Percentiles rank a stretch among this genome's conserved stretches.
phyloP scores from a whole-genome alignment of 768 basidiomycete genomes.

The Phylloporus rhodoxanthus region DNA sequence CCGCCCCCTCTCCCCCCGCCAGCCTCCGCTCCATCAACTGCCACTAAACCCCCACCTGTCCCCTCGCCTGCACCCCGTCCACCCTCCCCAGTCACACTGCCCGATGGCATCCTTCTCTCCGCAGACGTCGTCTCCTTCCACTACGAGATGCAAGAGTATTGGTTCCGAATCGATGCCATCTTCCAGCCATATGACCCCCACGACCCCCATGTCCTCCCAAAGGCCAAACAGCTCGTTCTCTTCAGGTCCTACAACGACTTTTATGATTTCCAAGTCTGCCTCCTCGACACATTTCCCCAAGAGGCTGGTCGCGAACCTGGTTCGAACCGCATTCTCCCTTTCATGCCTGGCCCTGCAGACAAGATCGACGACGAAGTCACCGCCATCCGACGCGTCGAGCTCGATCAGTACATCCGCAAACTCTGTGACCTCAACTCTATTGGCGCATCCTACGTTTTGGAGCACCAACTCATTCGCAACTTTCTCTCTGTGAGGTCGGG shows the following conservation, averaged over 20 bases:
- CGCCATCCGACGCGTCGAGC: constrained; percentile 68
- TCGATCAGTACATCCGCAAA: constrained; percentile 82
- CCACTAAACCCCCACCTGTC: constrained; percentile 7
- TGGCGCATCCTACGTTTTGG: constrained; percentile 74
- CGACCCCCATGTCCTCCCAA: constrained; percentile 51
- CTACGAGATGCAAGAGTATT: constrained; percentile 91
- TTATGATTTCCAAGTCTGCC: constrained; percentile 90
- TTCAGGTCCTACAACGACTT: constrained; percentile 98
- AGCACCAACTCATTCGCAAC: constrained; percentile 70
- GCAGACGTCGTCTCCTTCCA: constrained; percentile 97
- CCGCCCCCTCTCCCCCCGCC: not conserved
- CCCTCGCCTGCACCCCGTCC: constrained; percentile 26
- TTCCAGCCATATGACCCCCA: constrained; percentile 76
- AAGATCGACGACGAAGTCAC: constrained; percentile 82
- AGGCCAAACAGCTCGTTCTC: constrained; percentile 73
- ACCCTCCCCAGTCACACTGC: constrained; percentile 47
- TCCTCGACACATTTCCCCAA: constrained; percentile 80
- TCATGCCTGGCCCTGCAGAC: constrained; percentile 92
- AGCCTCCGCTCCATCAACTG: constrained; percentile 7
- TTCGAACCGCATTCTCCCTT: constrained; percentile 77
- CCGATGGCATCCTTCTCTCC: constrained; percentile 77
- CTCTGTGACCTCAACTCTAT: constrained; percentile 65
- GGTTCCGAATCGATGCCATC: constrained; percentile 90
- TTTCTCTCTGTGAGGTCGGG: constrained; percentile 86
- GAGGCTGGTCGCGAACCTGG: constrained; percentile 80